Base-by-base conservation (phyloP, 805 yeast genomes). In the Pichia paraexigua region DNA sequence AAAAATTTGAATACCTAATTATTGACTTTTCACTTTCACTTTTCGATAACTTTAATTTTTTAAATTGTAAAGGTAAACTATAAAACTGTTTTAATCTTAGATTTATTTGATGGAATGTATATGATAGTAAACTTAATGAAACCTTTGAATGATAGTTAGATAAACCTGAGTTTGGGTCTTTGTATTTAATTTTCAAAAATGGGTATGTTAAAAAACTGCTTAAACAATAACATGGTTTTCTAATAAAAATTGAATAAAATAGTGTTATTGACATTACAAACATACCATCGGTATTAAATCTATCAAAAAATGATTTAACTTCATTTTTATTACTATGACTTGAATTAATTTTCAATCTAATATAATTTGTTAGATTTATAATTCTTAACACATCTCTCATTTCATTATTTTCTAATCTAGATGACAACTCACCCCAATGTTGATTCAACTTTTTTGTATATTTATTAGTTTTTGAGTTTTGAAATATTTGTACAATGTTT, bases 51-150 rank as follows among this genome's bases (percentile, higher is more conserved):
- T 57, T 60, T 28, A 84, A 74, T 45, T 82, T 77, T 46, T 80
- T 63, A 59, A 85, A 87, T 62, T 91, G 97, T 2, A 79, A 73
- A 0, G 97, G 97, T 59, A 90, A 79, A 60, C 79, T 83, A 58
- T 87, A 79, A 17, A 88, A 64, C 58, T 91, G 97, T 55, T 81
- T 83, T 15, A 87, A 67, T 44, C 97, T 69, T 28, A 89, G 68
- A 63, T 89, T 95, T 2, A 90, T 69, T 63, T 92, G 98, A 59
- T 82, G 82, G 5, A 88, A 82, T 1, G 86, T 76, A 35, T 57
- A 51, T 13, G 56, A 57, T 18, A 53, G 1, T 22, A 45, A 32
- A 3, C 49, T 21, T 7, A 57, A 25, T 0, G 60, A 58, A 40
- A 50, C 10, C 12, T 49, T 43, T n/a, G 5, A 15, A 20, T 32